These are phyloP conservation scores for Elsinoe arachidis DNA, from an alignment of 2,329 filamentous ascomycete species.

Conservation along the genomic window DNA sequence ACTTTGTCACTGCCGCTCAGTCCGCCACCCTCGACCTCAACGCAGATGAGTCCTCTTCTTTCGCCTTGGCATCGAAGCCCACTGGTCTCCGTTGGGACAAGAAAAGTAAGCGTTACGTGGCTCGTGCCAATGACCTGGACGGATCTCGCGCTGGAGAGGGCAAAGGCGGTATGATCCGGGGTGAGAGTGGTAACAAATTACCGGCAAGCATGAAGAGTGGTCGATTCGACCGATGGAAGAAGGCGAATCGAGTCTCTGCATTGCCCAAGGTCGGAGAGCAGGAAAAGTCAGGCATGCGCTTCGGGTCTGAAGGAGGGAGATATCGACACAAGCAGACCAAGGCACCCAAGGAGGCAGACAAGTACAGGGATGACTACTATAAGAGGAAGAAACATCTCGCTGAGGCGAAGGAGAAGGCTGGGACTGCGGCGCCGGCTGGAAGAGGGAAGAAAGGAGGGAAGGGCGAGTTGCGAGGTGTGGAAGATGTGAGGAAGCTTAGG, in stretches of 20 bases:
- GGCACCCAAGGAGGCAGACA: slow-evolving; percentile 90
- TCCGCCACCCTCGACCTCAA: slow-evolving; percentile 84
- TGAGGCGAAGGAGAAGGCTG: slow-evolving; percentile 74
- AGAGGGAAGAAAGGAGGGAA: slow-evolving; percentile 55
- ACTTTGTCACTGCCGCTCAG: slow-evolving; percentile 83
- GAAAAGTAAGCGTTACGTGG: slow-evolving; percentile 90
- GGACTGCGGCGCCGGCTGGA: slow-evolving; percentile 32
- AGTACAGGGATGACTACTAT: slow-evolving; percentile 82
- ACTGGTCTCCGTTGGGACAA: slow-evolving; percentile 85
- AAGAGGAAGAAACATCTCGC: slow-evolving; percentile 81
- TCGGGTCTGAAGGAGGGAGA: slow-evolving; percentile 38
- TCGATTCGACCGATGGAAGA: slow-evolving; percentile 87
- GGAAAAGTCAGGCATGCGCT: slow-evolving; percentile 43
- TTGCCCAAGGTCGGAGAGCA: slow-evolving; percentile 75
- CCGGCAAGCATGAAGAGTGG: slow-evolving; percentile 88
- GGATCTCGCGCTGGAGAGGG: slow-evolving; percentile 51
- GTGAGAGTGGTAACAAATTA: slow-evolving; percentile 93
- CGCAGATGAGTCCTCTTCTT: slow-evolving; percentile 77
- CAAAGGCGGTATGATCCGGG: slow-evolving; percentile 60
- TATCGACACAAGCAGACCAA: slow-evolving; percentile 82
- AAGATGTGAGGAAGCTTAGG: slow-evolving; percentile 78
- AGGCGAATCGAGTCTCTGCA: slow-evolving; percentile 68
- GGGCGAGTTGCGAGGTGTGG: slow-evolving; percentile 69
- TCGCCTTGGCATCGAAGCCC: slow-evolving; percentile 65
- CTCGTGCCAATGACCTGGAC: slow-evolving; percentile 87